These are phyloP conservation scores for Aurantiochytrium sp. DNA, from an alignment of 108 stramenopile species.

Conservation along the genomic window DNA sequence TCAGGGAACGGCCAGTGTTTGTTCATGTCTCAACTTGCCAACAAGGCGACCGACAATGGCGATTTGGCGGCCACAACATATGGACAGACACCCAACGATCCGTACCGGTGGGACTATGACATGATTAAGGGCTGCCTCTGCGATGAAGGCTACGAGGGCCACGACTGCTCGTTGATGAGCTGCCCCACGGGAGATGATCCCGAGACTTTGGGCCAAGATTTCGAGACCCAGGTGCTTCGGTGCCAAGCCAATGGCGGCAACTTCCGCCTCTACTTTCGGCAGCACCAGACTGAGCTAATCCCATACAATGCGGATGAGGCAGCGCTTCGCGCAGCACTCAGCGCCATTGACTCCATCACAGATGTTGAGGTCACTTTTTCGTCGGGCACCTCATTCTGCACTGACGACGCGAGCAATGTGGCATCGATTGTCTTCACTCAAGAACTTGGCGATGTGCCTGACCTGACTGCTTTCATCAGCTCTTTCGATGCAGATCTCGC, in stretches of 20 bases:
- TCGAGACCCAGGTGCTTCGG: neutral
- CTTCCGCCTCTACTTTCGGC: neutral
- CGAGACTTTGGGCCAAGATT: slow-evolving; percentile 24
- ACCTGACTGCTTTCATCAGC: neutral
- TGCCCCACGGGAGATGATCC: slow-evolving; percentile 50
- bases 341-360: slow-evolving; percentile 24
- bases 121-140: slow-evolving; percentile 43
- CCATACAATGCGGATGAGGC: slow-evolving; percentile 20
- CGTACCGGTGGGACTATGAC: slow-evolving; percentile 21
- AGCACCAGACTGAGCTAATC: slow-evolving; percentile 21
- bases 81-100: slow-evolving; percentile 35
- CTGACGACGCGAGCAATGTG: neutral
- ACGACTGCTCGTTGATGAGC: slow-evolving; percentile 37
- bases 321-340: slow-evolving; percentile 25
- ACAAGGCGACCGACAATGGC: slow-evolving; percentile 16
- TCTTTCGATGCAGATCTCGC: neutral
- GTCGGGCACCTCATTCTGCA: neutral
- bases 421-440: neutral
- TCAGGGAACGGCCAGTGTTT: slow-evolving; percentile 49
- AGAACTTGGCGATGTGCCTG: slow-evolving; percentile 24
- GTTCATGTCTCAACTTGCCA: slow-evolving; percentile 39
- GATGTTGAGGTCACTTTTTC: neutral
- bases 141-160: slow-evolving; percentile 44
- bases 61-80: slow-evolving; percentile 13
- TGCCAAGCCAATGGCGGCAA: neutral